Evolutionary conservation across 2,329 filamentous ascomycete genomes (phyloP).

Genomic region (Hypoxylon sp.): DNA sequence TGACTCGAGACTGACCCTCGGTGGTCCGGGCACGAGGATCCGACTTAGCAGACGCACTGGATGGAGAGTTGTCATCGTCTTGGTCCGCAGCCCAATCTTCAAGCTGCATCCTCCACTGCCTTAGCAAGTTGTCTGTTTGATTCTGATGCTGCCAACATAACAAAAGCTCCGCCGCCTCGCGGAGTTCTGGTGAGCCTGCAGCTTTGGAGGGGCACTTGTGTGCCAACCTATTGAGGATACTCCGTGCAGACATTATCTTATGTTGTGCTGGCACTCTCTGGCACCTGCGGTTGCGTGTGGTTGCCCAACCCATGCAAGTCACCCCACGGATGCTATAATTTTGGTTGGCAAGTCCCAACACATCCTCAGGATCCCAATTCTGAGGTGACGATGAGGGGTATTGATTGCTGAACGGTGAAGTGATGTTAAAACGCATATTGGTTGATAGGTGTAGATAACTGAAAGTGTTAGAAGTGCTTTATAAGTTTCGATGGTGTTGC

Average conservation of each 20-base stretch:
- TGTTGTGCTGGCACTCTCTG: conserved; percentile 2
- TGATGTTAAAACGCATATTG: conserved; percentile 21
- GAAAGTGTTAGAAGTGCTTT: neutral
- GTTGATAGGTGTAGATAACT: neutral
- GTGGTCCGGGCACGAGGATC: neutral
- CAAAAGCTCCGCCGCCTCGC: conserved; percentile 16
- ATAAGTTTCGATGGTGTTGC: conserved; percentile 1
- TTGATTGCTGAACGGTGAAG: neutral
- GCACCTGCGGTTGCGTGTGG: conserved; percentile 27
- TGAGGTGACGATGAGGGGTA: neutral
- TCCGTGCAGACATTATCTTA: conserved; percentile 2
- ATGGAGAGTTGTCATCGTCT: neutral
- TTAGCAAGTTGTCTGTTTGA: conserved; percentile 11
- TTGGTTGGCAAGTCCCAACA: conserved; percentile 35
- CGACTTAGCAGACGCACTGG: neutral
- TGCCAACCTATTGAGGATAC: conserved; percentile 26
- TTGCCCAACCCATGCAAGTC: conserved; percentile 35
- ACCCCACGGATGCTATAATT: neutral
- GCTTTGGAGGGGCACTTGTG: conserved; percentile 17
- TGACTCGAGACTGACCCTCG: conserved; percentile 3
- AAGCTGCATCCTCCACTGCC: conserved; percentile 30
- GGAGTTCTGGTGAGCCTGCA: conserved; percentile 30
- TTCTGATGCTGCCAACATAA: conserved; percentile 33
- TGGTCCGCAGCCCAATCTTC: conserved; percentile 12
- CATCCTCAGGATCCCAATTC: conserved; percentile 44